These are phyloP conservation scores for Rhodotorula kratochvilovae DNA, from an alignment of 768 basidiomycete genomes.

Conservation along the genomic window DNA sequence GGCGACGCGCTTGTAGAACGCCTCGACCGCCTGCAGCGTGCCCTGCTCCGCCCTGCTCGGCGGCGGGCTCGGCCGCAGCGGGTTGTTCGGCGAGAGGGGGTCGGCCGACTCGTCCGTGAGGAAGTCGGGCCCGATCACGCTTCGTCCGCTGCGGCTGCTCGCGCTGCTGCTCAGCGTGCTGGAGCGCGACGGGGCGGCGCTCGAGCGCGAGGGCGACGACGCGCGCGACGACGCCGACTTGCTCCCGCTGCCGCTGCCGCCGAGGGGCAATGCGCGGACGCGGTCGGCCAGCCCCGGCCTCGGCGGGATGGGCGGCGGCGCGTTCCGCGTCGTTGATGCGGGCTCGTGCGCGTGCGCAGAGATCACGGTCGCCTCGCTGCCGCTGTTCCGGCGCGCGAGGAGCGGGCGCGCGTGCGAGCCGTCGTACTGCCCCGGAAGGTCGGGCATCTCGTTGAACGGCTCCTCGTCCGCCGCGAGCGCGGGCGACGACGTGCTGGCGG, in stretches of 20 bases:
- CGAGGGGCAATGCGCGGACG: neutral
- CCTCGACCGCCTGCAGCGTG: slow-evolving; percentile 5
- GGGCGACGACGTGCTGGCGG: no score
- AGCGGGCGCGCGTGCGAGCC: slow-evolving; percentile 2
- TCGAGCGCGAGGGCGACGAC: neutral
- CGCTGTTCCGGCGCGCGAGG: neutral
- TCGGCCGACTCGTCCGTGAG: slow-evolving; percentile 25
- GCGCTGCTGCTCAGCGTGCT: neutral
- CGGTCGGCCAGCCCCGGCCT: neutral
- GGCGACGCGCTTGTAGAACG: slow-evolving; percentile 21
- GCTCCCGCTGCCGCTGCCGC: neutral
- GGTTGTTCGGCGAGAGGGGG: slow-evolving; percentile 43
- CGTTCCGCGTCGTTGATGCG: neutral
- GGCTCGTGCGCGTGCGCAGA: neutral
- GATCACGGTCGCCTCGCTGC: neutral
- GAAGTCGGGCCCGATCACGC: neutral
- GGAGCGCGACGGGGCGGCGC: no score
- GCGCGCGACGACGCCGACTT: neutral
- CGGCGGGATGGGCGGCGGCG: neutral
- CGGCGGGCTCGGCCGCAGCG: slow-evolving; percentile 19
- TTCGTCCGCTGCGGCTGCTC: no score
- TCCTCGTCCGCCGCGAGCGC: neutral
- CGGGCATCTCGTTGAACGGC: slow-evolving; percentile 12
- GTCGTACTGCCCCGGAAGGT: slow-evolving; percentile 14
- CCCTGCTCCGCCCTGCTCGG: neutral